Percentiles rank a stretch among this genome's conserved stretches.
Conservation (phyloP, 169 alveolate species). For the Plasmodium fragile region DNA sequence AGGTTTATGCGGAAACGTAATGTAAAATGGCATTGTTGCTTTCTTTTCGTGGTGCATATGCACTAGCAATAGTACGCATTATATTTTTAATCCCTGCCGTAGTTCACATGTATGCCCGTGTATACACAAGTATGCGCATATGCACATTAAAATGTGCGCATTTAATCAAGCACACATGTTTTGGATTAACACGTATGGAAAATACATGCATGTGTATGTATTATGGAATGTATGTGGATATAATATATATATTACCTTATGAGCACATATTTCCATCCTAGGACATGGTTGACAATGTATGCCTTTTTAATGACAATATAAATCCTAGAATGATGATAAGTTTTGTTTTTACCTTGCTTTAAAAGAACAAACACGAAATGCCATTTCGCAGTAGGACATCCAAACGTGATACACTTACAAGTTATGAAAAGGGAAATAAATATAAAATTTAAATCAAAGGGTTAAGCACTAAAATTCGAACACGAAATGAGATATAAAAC, state of each 20-base stretch:
- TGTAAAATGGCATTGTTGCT: conserved; percentile 10
- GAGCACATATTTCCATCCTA: neutral
- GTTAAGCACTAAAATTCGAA: conserved; percentile 6
- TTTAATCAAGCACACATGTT: neutral
- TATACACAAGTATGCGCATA: neutral
- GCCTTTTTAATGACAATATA: neutral
- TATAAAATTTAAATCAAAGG: neutral
- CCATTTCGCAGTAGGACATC: neutral
- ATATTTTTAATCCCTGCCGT: neutral
- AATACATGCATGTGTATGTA: neutral
- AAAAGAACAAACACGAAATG: neutral
- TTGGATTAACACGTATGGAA: neutral
- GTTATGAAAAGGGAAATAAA: conserved; percentile 4
- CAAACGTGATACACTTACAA: neutral
- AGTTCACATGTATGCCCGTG: neutral
- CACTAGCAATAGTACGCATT: conserved; percentile 7
- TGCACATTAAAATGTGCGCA: neutral
- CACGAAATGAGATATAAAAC: neutral
- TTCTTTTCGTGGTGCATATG: conserved; percentile 5
- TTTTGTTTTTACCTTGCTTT: conserved; percentile 1
- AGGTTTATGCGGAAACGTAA: neutral
- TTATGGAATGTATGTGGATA: neutral
- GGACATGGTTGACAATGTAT: neutral
- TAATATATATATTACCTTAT: neutral
- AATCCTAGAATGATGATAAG: conserved; percentile 1